Conservation (phyloP, 805 yeast genomes). For the Starmerella cellae region DNA sequence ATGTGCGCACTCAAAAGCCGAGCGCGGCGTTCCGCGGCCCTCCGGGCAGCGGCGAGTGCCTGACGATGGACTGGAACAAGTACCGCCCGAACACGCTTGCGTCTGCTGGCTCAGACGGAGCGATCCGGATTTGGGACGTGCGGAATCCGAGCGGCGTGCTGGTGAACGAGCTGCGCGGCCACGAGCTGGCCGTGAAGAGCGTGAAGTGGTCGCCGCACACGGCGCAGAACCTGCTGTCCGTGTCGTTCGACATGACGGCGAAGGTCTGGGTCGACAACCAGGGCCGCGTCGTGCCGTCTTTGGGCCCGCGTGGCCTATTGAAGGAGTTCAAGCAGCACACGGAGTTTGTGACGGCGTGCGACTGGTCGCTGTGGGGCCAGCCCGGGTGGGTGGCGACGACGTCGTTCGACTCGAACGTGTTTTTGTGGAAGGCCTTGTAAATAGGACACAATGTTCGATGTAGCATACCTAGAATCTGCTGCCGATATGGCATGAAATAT, state of each 20-base stretch:
- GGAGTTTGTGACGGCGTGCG: slow-evolving; percentile 87
- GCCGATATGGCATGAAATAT: no score
- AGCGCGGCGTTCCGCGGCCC: slow-evolving; percentile 35
- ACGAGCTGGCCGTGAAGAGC: slow-evolving; percentile 74
- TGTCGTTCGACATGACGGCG: slow-evolving; percentile 88
- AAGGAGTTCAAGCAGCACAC: slow-evolving; percentile 55
- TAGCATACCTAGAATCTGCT: no score
- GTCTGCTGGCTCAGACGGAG: slow-evolving; percentile 83
- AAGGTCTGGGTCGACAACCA: slow-evolving; percentile 72
- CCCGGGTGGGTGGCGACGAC: slow-evolving; percentile 92
- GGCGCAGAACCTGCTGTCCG: slow-evolving; percentile 52
- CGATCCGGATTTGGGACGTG: slow-evolving; percentile 76
- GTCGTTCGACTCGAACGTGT: slow-evolving; percentile 94
- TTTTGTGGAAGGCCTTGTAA: slow-evolving; percentile 52
- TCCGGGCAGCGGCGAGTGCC: slow-evolving; percentile 68
- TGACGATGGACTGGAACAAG: slow-evolving; percentile 82
- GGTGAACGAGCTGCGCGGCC: slow-evolving; percentile 66
- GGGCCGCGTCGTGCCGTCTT: slow-evolving; percentile 13
- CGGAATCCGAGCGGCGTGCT: slow-evolving; percentile 55
- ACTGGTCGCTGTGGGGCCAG: slow-evolving; percentile 93
- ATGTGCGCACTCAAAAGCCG: slow-evolving; percentile 41
- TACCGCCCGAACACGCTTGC: slow-evolving; percentile 69
- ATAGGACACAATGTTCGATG: no score
- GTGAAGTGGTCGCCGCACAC: slow-evolving; percentile 84
- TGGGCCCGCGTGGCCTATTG: slow-evolving; percentile 33